These are phyloP conservation scores for Trichoderma simmonsii DNA, from an alignment of 2,329 filamentous ascomycete genomes.

Conservation along the genomic window DNA sequence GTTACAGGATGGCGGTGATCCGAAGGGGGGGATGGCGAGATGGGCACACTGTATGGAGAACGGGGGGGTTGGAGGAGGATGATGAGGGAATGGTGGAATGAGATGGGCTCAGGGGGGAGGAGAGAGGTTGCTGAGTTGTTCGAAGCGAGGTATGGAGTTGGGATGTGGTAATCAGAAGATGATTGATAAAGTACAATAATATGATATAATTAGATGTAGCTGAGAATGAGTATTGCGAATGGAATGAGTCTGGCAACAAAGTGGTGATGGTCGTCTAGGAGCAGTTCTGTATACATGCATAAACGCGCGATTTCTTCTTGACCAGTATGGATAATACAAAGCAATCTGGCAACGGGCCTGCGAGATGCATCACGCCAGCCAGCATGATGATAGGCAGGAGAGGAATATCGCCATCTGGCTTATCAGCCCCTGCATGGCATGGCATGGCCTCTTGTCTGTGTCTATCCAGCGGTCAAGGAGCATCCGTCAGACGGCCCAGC, in stretches of 20 bases:
- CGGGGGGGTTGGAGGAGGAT: not conserved
- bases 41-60: conserved; percentile 14
- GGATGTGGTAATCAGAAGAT: not conserved
- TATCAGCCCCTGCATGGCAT: not conserved
- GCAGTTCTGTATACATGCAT: too few species aligned
- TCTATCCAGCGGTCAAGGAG: not conserved
- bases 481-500: not conserved
- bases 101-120: not conserved
- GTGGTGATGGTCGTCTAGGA: not conserved
- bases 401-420: not conserved
- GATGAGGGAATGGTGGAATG: not conserved
- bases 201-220: not conserved
- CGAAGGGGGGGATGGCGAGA: not conserved
- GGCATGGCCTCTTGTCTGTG: not conserved
- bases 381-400: not conserved
- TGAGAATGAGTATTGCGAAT: not conserved
- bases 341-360: not conserved
- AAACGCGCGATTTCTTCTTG: not conserved
- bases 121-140: not conserved
- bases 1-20: conserved; percentile 13
- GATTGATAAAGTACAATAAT: not conserved
- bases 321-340: not conserved
- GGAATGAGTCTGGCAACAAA: not conserved
- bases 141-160: not conserved
- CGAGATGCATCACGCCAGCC: not conserved